phyloP scores from a whole-genome alignment of 2,329 filamentous ascomycete genomes.

The Blastomyces parvus region DNA sequence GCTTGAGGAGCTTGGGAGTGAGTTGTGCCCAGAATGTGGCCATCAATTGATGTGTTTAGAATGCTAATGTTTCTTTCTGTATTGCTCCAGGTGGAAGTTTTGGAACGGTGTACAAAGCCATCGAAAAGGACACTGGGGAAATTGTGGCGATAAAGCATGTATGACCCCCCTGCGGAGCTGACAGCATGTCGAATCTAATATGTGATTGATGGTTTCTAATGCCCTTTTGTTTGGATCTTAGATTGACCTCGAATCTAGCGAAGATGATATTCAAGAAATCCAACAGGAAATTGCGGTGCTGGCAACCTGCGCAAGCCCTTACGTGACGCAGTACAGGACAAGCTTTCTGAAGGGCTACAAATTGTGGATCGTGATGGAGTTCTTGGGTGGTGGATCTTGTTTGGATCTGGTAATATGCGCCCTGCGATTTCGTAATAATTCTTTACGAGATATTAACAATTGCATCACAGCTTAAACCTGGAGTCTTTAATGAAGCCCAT shows the following conservation, averaged over 20 bases:
- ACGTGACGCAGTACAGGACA: constrained; percentile 91
- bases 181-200: not conserved
- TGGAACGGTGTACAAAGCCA: constrained; percentile 92
- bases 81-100: constrained; percentile 69
- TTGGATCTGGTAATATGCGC: constrained; percentile 63
- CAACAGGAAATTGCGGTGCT: constrained; percentile 94
- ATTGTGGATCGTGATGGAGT: constrained; percentile 99
- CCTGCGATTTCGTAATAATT: constrained; percentile 11
- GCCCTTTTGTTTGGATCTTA: constrained; percentile 33
- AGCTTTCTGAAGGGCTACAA: constrained; percentile 95
- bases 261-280: constrained; percentile 96
- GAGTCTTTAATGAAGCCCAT: constrained; percentile 75
- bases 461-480: constrained; percentile 65
- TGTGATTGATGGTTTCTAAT: not conserved
- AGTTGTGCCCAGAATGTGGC: constrained; percentile 33
- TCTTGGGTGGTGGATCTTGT: constrained; percentile 86
- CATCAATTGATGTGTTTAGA: constrained; percentile 2
- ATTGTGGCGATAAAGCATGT: constrained; percentile 96
- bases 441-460: constrained; percentile 5
- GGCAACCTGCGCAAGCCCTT: constrained; percentile 87
- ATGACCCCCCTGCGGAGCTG: constrained; percentile 29
- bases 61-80: constrained; percentile 13
- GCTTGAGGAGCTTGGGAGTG: constrained; percentile 90
- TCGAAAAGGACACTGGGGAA: constrained; percentile 81
- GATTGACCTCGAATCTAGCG: constrained; percentile 98